Conservation (phyloP, 1,284 basidiomycete genomes). For the Leccinum subspadiceum region DNA sequence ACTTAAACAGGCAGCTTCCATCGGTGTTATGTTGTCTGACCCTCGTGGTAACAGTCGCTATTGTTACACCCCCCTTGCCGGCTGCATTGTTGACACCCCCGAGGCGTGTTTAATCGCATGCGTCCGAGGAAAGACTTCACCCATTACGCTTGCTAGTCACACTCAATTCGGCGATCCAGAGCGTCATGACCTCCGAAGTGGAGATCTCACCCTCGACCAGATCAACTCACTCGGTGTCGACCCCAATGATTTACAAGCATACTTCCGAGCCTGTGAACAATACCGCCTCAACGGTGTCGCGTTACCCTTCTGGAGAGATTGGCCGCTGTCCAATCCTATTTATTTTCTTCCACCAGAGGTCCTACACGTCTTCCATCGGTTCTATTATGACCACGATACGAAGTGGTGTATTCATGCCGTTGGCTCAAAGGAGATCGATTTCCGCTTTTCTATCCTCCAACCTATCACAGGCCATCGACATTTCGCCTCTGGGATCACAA, state of each 20-base stretch:
- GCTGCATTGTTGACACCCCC: background rate
- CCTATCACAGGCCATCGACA: background rate
- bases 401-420: background rate
- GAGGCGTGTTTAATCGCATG: background rate
- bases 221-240: background rate
- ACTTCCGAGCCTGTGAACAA: background rate
- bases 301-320: background rate
- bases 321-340: background rate
- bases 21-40: background rate
- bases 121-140: background rate
- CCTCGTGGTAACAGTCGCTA: background rate
- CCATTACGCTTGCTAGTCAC: background rate
- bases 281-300: background rate
- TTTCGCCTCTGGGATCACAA: background rate
- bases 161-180: background rate
- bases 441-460: background rate
- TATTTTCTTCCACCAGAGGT: background rate
- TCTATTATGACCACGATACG: background rate
- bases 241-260: background rate
- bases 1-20: background rate
- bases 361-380: background rate
- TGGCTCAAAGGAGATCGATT: background rate
- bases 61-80: background rate
- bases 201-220: background rate
- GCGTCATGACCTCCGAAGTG: background rate